A percentile compares a stretch with the other conserved stretches of the same genome.
phyloP scores from a whole-genome alignment of 2,329 filamentous ascomycete species.

The Dactylonectria estremocensis region DNA sequence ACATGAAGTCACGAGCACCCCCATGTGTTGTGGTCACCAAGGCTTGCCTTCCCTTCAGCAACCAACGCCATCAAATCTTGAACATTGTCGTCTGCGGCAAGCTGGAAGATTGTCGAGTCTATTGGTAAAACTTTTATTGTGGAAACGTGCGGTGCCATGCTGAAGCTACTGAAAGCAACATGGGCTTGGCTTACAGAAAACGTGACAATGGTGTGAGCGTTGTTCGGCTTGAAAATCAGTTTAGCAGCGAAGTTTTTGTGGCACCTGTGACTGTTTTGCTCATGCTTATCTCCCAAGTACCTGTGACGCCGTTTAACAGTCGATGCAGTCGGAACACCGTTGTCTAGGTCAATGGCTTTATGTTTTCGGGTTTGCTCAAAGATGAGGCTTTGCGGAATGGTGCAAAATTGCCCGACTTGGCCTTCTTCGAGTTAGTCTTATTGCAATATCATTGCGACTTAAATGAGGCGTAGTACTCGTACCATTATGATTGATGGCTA shows the following conservation, averaged over 20 bases:
- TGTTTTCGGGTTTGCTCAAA: not conserved
- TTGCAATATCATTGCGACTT: no score
- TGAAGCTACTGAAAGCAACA: not conserved
- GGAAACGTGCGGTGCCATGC: not conserved
- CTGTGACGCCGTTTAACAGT: not conserved
- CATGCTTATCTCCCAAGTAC: not conserved
- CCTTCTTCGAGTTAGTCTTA: not conserved
- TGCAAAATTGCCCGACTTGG: not conserved
- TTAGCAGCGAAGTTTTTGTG: not conserved
- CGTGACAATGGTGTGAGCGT: not conserved
- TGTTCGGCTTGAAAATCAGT: not conserved
- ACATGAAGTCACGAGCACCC: not conserved
- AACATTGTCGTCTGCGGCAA: not conserved
- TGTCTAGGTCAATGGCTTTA: not conserved
- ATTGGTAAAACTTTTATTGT: not conserved
- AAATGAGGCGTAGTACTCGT: not conserved
- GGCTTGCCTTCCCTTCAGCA: not conserved
- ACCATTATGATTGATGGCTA: not conserved
- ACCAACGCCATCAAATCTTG: not conserved
- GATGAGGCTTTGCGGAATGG: not conserved
- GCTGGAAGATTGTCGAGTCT: not conserved
- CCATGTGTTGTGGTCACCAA: not conserved
- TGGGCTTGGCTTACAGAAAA: not conserved
- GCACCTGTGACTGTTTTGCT: not conserved
- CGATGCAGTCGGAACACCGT: not conserved